Conservation (phyloP, 306 rosid species). For the Spatholobus suberectus region DNA sequence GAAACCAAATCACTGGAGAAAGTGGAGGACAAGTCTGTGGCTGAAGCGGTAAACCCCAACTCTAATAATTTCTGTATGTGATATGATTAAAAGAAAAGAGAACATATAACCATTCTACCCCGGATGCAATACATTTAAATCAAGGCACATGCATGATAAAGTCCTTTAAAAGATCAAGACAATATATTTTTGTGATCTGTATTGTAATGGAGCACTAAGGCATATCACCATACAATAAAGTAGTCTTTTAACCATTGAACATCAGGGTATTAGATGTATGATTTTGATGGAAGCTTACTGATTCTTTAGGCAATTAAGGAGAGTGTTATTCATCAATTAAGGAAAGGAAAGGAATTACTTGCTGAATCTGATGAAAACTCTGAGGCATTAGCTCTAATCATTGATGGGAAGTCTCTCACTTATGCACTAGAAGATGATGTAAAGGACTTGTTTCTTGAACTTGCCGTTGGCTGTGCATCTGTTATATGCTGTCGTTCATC, state of each 20-base stretch:
- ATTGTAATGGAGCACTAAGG: not conserved
- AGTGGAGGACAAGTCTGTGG: conserved; percentile 37
- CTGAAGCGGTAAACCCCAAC: conserved; percentile 20
- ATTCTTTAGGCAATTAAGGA: conserved; percentile 63
- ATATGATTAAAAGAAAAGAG: not conserved
- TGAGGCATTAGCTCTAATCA: conserved; percentile 81
- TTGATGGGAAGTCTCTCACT: conserved; percentile 86
- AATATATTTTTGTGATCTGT: not conserved
- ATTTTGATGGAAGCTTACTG: conserved; percentile 26
- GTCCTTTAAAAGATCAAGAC: not conserved
- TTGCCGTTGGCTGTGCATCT: conserved; percentile 86
- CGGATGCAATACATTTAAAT: not conserved
- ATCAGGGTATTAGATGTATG: not conserved
- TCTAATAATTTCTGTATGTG: not conserved
- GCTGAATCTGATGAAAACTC: conserved; percentile 48
- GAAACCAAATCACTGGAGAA: conserved; percentile 45
- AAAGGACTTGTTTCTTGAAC: conserved; percentile 72
- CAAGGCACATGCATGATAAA: not conserved
- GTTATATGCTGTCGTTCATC: conserved; percentile 95
- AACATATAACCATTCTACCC: not conserved
- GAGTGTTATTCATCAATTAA: conserved; percentile 67
- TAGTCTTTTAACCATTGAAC: not conserved
- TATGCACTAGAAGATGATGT: conserved; percentile 80
- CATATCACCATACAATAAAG: not conserved
- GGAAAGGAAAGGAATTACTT: conserved; percentile 65